Base-by-base conservation (phyloP, 2,329 filamentous ascomycete species). In the Trichoderma guizhouense region DNA sequence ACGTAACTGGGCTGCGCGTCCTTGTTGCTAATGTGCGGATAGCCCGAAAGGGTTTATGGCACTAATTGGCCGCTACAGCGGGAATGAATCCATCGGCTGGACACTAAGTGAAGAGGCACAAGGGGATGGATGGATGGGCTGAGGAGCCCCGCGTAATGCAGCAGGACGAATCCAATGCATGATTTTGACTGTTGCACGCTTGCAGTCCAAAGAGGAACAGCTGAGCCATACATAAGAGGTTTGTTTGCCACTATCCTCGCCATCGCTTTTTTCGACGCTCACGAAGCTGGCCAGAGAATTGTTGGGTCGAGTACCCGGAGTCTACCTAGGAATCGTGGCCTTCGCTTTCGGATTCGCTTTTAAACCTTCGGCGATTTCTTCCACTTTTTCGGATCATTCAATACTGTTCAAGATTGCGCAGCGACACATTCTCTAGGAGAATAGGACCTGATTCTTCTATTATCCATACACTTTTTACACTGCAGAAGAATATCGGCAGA, bases 1-100 rank as follows among this genome's bases (percentile, higher is more conserved):
- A 69, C 66, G 66, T 69, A 60, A 69, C 66, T 18, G 51, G 65
- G 55, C 65, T 61, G 66, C 66, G 66, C 58, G 66, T 14, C 66
- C 66, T 47, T 51, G 18, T 36, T 26, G 14, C 28, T 21, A 62
- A 15, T 24, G 5, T 11, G 62, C 62, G 43, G 62, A 34, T 21
- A 53, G 43, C 64, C 30, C 47, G 24, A 57, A 21, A 53, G n/a
- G 3, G 28, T 53, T 26, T 24, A 30, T 9, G 32, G 57, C 57
- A 60, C 18, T 14, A 32, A 21, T 14, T 47, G 36, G 15, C 12
- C 55, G 30, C 60, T 26, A 24, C 26, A 15, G 43, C 43, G 21
- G 60, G 36, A 43, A 43, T 47, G 65, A n/a, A 57, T 43, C 53
- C 26, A 24, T 32, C 24, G 26, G 21, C 18, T 58, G 8, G 51